Evolutionary conservation across 2,329 filamentous ascomycete genomes (phyloP), one percentile per base, ranked within the genome.

Genomic region (Aspergillus puulaauensis): DNA sequence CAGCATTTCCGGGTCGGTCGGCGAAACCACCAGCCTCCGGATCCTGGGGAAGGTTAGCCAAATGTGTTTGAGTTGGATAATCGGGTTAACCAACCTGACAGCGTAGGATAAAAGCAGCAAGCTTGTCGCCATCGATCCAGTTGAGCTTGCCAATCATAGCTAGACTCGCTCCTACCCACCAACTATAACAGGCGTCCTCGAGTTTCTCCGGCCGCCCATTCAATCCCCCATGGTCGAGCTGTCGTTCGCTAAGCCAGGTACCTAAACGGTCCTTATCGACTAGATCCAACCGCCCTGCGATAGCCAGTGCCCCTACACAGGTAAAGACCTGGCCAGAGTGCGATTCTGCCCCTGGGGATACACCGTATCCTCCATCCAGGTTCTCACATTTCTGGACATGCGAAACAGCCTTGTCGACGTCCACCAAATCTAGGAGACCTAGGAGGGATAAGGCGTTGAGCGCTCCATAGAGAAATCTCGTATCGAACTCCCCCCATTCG

Each of bases 151-250:
- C 87, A 65, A 99, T 90, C 83, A 98, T 97, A 46, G 90, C 88
- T 65, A 99, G 79, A 72, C 93, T 96, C 70, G 90, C 93, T 70
- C 93, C 79, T 45, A 98, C 95, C 95, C 95, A 99, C 95, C 95
- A 99, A 73, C 91, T 96, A 77, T 99, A 99, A 78, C 95, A 99
- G 14, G 96, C 93, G 73, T 99, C 95, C 72, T 96, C 93, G 61
- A 90, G 79, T 80, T 99, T 99, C 77, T 98, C 95, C 0, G 95
- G 95, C 49, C 95, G 84, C 3, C 95, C 95, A 72, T 99, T 99
- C 51, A 99, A 79, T 0, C 95, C 95, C 31, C 95, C 95, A 48
- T 88, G 88, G 9, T 90, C 84, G 27, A 96, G 81, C 73, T 99
- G 95, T 61, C 95, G 85, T 76, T 99, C 95, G 74, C 92, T 96